These are phyloP conservation scores for Crotalaria pallida DNA, from an alignment of 306 rosid genomes.

Conservation along the genomic window DNA sequence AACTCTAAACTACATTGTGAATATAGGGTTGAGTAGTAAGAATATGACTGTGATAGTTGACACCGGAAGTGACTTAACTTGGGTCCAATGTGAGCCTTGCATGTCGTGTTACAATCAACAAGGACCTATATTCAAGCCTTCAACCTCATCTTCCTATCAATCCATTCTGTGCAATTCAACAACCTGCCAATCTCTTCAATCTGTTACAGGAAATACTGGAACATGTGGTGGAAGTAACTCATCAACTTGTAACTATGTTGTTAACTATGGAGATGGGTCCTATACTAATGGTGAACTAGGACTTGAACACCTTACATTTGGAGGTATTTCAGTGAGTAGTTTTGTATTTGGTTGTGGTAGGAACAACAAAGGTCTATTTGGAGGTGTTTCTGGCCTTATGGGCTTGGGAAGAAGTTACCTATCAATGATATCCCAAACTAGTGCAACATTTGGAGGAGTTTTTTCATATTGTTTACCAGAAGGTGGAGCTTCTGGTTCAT, in stretches of 20 bases:
- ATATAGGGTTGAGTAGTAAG: slow-evolving; percentile 45
- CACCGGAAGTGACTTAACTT: slow-evolving; percentile 87
- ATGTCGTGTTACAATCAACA: slow-evolving; percentile 61
- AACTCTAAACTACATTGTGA: slow-evolving; percentile 75
- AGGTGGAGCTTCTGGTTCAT: slow-evolving; percentile 60
- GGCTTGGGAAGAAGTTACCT: slow-evolving; percentile 72
- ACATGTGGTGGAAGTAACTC: slow-evolving; percentile 27
- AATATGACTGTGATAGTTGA: slow-evolving; percentile 73
- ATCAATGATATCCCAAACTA: slow-evolving; percentile 64
- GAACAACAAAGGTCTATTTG: slow-evolving; percentile 73
- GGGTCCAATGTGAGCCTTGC: slow-evolving; percentile 90
- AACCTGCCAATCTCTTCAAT: slow-evolving; percentile 47
- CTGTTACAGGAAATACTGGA: slow-evolving; percentile 44
- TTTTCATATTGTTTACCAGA: slow-evolving; percentile 88
- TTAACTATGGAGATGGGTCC: slow-evolving; percentile 81
- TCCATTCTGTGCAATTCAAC: slow-evolving; percentile 54
- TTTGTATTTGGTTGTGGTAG: slow-evolving; percentile 82
- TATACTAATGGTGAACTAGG: slow-evolving; percentile 52
- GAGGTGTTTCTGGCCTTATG: slow-evolving; percentile 74
- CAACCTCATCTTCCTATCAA: slow-evolving; percentile 49
- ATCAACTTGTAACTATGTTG: slow-evolving; percentile 43
- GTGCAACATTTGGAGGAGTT: slow-evolving; percentile 56
- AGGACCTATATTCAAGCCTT: slow-evolving; percentile 68
- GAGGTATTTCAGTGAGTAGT: slow-evolving; percentile 31
- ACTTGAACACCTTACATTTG: slow-evolving; percentile 44